Conservation (phyloP, 768 basidiomycete species). For the Kwoniella heveanensis region DNA sequence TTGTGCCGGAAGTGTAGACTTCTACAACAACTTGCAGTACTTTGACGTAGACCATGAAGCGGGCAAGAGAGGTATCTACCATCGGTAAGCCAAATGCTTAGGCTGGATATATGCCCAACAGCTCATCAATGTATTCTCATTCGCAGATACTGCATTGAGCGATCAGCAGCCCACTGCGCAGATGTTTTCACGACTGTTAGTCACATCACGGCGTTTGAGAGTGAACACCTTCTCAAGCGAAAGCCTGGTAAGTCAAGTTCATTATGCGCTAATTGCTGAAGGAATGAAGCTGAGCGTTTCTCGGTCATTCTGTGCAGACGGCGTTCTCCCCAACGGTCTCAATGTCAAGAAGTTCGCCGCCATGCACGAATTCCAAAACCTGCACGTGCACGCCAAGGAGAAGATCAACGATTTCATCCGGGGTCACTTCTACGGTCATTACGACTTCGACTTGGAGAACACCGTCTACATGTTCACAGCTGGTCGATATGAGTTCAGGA, state of each 20-base stretch:
- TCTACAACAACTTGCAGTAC: slow-evolving; percentile 99
- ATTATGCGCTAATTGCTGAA: not conserved
- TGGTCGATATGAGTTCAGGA: slow-evolving; percentile 98
- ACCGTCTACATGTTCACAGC: slow-evolving; percentile 89
- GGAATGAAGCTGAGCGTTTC: not conserved
- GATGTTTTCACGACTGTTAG: slow-evolving; percentile 98
- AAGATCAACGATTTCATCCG: slow-evolving; percentile 98
- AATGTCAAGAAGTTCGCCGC: slow-evolving; percentile 99
- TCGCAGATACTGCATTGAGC: slow-evolving; percentile 84
- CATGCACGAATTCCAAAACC: slow-evolving; percentile 94
- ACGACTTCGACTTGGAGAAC: slow-evolving; percentile 88
- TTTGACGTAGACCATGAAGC: slow-evolving; percentile 99
- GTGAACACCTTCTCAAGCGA: slow-evolving; percentile 92
- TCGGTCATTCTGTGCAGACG: slow-evolving; percentile 62
- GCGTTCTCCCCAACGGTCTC: slow-evolving; percentile 93
- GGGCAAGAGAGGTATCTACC: slow-evolving; percentile 98
- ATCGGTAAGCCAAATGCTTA: slow-evolving; percentile 60
- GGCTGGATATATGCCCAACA: not conserved
- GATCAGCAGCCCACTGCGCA: slow-evolving; percentile 88
- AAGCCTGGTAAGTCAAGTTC: slow-evolving; percentile 63
- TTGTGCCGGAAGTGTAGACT: slow-evolving; percentile 96
- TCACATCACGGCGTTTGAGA: slow-evolving; percentile 97
- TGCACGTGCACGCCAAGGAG: slow-evolving; percentile 88
- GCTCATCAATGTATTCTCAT: not conserved
- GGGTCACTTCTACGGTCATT: slow-evolving; percentile 97